A percentile compares a stretch with the other conserved stretches of the same genome.
Conservation (phyloP, 345 rosid genomes). For the Lepidium aucheri region DNA sequence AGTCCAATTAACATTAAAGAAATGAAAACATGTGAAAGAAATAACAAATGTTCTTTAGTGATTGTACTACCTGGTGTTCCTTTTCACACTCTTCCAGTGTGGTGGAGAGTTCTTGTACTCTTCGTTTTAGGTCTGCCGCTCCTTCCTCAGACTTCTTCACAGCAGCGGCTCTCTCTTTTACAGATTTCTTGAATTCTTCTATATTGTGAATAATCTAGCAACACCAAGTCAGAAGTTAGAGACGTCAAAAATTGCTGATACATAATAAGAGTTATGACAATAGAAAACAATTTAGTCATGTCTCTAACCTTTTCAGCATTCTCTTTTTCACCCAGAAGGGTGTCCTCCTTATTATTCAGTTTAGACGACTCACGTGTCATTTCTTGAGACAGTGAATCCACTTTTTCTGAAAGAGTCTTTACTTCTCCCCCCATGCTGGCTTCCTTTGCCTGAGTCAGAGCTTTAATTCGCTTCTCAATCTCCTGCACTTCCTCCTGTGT, state of each 20-base stretch:
- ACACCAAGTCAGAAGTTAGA: slow-evolving; percentile 16
- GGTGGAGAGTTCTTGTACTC: slow-evolving; percentile 62
- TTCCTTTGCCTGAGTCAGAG: slow-evolving; percentile 72
- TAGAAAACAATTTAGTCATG: neutral
- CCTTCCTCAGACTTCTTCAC: slow-evolving; percentile 81
- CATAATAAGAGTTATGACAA: neutral
- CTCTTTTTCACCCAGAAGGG: slow-evolving; percentile 58
- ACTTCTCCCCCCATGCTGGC: slow-evolving; percentile 90
- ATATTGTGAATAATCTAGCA: slow-evolving; percentile 54
- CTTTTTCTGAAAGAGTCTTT: slow-evolving; percentile 61
- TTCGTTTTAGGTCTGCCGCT: slow-evolving; percentile 60
- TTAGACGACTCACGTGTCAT: slow-evolving; percentile 69
- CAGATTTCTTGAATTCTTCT: slow-evolving; percentile 71
- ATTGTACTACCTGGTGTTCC: slow-evolving; percentile 67
- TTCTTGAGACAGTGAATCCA: slow-evolving; percentile 62
- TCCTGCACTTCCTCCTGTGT: slow-evolving; percentile 41
- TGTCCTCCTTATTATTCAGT: slow-evolving; percentile 69
- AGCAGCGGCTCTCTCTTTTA: slow-evolving; percentile 63
- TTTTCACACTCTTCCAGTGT: slow-evolving; percentile 67
- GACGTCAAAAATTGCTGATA: slow-evolving; percentile 3
- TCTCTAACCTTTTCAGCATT: slow-evolving; percentile 67
- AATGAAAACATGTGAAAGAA: neutral
- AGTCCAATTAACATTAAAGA: slow-evolving; percentile 11
- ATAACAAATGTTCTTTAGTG: neutral
- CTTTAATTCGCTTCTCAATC: slow-evolving; percentile 52